A percentile compares a stretch with the other conserved stretches of the same genome.
These are phyloP conservation scores for Gamarada debralockiae DNA, from an alignment of 495 filamentous ascomycete genomes.

Conservation along the genomic window DNA sequence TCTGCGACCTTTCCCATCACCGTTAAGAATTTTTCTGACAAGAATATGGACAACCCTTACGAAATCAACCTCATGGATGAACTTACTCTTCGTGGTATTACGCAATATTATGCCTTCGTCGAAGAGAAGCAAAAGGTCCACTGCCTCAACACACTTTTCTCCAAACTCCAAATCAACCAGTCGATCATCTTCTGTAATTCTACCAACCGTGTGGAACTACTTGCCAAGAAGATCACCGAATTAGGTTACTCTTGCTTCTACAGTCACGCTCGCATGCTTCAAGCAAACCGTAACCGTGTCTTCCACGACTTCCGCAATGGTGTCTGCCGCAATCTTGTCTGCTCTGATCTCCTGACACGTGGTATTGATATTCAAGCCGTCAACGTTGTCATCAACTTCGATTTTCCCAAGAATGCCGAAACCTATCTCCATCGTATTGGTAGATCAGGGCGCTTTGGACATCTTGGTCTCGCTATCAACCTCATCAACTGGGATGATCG, in stretches of 20 bases:
- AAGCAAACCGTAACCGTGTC: constrained; percentile 93
- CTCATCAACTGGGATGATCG: constrained; percentile 99
- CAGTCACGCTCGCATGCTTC: constrained; percentile 98
- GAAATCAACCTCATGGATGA: constrained; percentile 99
- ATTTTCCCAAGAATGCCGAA: constrained; percentile 99
- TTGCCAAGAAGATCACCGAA: constrained; percentile 99
- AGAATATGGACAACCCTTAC: constrained; percentile 92
- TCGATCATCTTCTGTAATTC: constrained; percentile 99
- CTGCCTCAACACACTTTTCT: constrained; percentile 98
- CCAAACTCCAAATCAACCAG: constrained; percentile 98
- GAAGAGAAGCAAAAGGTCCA: constrained; percentile 99
- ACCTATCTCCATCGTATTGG: constrained; percentile 99
- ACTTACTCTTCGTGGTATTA: constrained; percentile 95
- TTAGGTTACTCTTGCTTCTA: constrained; percentile 99
- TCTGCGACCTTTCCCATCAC: constrained; percentile 95
- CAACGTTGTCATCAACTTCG: constrained; percentile 99
- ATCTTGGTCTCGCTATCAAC: constrained; percentile 96
- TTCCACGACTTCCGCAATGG: constrained; percentile 99
- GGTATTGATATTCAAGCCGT: constrained; percentile 99
- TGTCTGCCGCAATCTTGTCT: constrained; percentile 95
- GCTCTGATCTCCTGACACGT: constrained; percentile 94
- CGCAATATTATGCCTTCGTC: constrained; percentile 98
- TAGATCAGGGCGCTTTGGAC: constrained; percentile 93
- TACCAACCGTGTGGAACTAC: constrained; percentile 92
- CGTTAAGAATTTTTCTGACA: constrained; percentile 96